Evolutionary conservation across 352 stramenopile genomes (phyloP).

Genomic region (Lagenidium giganteum): DNA sequence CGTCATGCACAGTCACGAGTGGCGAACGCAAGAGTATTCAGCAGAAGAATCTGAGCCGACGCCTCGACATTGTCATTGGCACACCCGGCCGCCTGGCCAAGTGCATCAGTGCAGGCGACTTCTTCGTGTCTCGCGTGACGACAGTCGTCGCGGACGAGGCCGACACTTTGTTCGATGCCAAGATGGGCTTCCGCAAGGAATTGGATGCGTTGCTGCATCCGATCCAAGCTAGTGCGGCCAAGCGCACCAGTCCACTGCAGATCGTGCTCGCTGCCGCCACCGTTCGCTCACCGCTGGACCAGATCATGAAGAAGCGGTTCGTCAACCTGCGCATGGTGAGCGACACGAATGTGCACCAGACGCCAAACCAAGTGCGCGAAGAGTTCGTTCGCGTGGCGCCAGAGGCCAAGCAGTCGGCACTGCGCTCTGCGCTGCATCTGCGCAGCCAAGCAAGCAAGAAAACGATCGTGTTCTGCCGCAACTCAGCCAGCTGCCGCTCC

Average conservation of each 20-base stretch:
- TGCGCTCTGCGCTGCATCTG: conserved; percentile 43
- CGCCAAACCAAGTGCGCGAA: conserved; percentile 38
- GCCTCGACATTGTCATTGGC: too few relatives aligned
- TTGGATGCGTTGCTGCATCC: conserved; percentile 47
- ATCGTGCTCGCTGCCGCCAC: conserved; percentile 60
- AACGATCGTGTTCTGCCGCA: conserved; percentile 62
- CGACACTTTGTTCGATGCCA: conserved; percentile 62
- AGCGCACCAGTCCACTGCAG: conserved; percentile 40
- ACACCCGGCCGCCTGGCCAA: conserved; percentile 60
- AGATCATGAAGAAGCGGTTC: conserved; percentile 59
- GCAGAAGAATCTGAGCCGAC: too few relatives aligned
- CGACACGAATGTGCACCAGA: conserved; percentile 52
- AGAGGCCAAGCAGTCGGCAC: conserved; percentile 48
- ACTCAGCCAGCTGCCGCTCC: conserved; percentile 48
- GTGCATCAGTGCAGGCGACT: conserved; percentile 46
- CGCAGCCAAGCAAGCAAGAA: conserved; percentile 28
- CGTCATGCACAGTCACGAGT: conserved; percentile 59
- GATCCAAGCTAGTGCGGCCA: conserved; percentile 48
- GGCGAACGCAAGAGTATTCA: too few relatives aligned
- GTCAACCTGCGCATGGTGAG: conserved; percentile 38
- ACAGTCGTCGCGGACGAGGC: conserved; percentile 62
- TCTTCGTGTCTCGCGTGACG: conserved; percentile 54
- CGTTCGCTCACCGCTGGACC: conserved; percentile 46
- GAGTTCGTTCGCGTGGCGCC: conserved; percentile 51
- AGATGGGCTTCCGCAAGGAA: conserved; percentile 63